Evolutionary conservation across 2,329 filamentous ascomycete genomes (phyloP).

Genomic region (Pestalotiopsis fici): DNA sequence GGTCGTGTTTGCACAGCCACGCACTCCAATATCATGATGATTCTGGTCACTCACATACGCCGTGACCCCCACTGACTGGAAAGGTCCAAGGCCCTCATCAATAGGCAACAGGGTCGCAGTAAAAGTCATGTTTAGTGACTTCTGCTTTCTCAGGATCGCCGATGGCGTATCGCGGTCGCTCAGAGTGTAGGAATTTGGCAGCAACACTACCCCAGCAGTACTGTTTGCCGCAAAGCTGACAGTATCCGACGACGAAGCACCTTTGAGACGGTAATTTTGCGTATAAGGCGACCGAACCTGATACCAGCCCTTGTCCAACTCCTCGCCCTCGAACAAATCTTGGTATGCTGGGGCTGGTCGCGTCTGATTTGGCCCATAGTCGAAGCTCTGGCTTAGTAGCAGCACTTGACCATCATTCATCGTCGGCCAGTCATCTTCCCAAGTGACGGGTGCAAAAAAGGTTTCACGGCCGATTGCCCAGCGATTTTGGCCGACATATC

Average conservation of each 20-base stretch:
- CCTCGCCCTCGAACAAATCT: not conserved
- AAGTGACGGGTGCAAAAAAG: not conserved
- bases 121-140: slow-evolving; percentile 30
- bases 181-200: slow-evolving; percentile 21
- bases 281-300: not conserved
- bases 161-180: slow-evolving; percentile 29
- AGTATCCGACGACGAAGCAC: no score
- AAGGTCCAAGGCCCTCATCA: slow-evolving; percentile 14
- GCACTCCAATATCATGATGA: slow-evolving; percentile 27
- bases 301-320: not conserved
- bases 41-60: slow-evolving; percentile 25
- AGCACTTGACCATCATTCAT: not conserved
- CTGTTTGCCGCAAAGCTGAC: not conserved
- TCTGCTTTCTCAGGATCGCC: slow-evolving; percentile 28
- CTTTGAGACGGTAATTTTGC: not conserved
- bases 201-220: not conserved
- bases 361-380: not conserved
- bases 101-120: slow-evolving; percentile 18
- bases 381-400: not conserved
- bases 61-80: slow-evolving; percentile 26
- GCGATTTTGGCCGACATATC: not conserved
- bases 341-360: no score
- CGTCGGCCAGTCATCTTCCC: not conserved
- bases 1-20: slow-evolving; percentile 21
- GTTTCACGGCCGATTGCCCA: not conserved